Conservation (phyloP, 768 basidiomycete species). For the Tricholoma sp. region DNA sequence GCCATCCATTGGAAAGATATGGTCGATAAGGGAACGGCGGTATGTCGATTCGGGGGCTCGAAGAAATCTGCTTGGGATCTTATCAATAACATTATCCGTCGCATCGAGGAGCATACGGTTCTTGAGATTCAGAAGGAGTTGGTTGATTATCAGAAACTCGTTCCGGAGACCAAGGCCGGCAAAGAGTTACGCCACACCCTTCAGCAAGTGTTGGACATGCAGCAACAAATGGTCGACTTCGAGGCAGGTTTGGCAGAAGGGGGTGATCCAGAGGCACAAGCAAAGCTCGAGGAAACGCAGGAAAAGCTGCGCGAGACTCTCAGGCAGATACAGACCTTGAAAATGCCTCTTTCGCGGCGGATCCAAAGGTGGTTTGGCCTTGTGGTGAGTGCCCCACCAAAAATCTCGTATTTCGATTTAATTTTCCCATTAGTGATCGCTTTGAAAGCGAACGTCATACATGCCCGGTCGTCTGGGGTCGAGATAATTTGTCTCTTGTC, state of each 20-base stretch:
- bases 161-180: constrained; percentile 4
- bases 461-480: too few relatives aligned
- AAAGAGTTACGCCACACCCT: not conserved
- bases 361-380: too few relatives aligned
- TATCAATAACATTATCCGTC: constrained; percentile 22
- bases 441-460: too few relatives aligned
- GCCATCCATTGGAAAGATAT: constrained; percentile 36
- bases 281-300: not conserved
- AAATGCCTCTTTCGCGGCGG: not conserved
- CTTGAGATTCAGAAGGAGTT: constrained; percentile 15
- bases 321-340: not conserved
- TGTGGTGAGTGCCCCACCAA: too few relatives aligned
- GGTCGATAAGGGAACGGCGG: constrained; percentile 30
- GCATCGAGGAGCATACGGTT: not conserved
- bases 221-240: not conserved
- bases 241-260: too few relatives aligned
- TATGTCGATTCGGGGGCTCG: constrained; percentile 29
- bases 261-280: not conserved
- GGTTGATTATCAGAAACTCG: constrained; percentile 3
- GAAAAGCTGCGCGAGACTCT: not conserved
- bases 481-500: too few relatives aligned
- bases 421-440: too few relatives aligned
- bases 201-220: constrained; percentile 1
- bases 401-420: too few relatives aligned
- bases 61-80: constrained; percentile 24